Evolutionary conservation across 192 early-diverging fungal species (phyloP).

Genomic region (Umbelopsis sp.): DNA sequence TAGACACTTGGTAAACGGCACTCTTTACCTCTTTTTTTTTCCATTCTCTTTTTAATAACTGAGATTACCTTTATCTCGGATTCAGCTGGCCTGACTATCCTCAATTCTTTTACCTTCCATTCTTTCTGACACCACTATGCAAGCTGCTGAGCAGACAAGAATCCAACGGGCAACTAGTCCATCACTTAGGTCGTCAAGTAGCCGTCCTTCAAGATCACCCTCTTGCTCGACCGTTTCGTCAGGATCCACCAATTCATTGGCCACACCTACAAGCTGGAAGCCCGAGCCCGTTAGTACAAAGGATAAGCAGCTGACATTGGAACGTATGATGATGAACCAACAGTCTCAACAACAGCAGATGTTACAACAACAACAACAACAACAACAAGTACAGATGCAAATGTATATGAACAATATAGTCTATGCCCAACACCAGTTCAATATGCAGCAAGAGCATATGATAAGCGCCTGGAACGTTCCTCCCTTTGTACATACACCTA

Average conservation of each 20-base stretch:
- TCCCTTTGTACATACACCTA: not conserved
- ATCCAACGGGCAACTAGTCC: not conserved
- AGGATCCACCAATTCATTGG: constrained; percentile 1
- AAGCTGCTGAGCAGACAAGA: constrained; percentile 3
- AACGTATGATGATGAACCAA: constrained; percentile 1
- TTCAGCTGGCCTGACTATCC: constrained; percentile 4
- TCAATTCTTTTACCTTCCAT: not conserved
- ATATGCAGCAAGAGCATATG: constrained; percentile 11
- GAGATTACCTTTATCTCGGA: not conserved
- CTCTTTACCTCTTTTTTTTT: not conserved
- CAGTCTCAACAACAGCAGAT: not conserved
- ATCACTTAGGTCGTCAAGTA: not conserved
- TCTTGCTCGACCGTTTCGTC: constrained; percentile 13
- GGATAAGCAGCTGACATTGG: constrained; percentile 2
- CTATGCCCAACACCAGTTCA: constrained; percentile 5
- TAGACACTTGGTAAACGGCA: not conserved
- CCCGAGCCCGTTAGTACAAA: not conserved
- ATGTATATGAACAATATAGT: not conserved
- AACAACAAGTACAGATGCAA: constrained; percentile 14
- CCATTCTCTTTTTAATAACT: not conserved
- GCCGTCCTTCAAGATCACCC: not conserved
- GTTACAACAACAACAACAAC: not conserved
- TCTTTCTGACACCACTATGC: not conserved
- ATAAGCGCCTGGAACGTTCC: not conserved
- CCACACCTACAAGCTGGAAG: constrained; percentile 8